Evolutionary conservation across 495 filamentous ascomycete genomes (phyloP).

Genomic region (Staphylotrichum longicolle): DNA sequence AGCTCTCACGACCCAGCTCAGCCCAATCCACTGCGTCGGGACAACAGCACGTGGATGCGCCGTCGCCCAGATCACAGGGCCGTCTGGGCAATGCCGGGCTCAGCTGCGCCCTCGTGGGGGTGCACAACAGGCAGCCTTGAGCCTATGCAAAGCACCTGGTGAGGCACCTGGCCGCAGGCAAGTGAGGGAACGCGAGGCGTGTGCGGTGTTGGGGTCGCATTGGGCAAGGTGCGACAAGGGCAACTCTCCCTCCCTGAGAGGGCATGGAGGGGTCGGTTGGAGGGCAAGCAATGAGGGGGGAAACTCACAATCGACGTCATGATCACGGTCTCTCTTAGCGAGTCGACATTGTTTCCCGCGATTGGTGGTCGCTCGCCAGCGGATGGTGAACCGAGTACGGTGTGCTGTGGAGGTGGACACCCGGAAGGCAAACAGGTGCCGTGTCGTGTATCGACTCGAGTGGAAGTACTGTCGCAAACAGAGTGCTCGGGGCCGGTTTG

Average conservation of each 20-base stretch:
- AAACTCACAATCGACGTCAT: conserved; percentile 51
- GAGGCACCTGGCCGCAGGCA: not conserved
- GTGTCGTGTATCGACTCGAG: not conserved
- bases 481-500: not conserved
- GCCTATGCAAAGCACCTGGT: not conserved
- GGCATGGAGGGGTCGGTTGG: not conserved
- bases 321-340: conserved; percentile 25
- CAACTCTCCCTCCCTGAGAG: not conserved
- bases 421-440: not conserved
- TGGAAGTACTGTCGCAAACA: conserved; percentile 5
- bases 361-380: not conserved
- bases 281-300: conserved; percentile 4
- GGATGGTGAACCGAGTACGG: not conserved
- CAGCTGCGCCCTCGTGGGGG: conserved; percentile 16
- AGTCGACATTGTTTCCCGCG: conserved; percentile 8
- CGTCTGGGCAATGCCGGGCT: conserved; percentile 13
- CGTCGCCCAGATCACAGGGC: conserved; percentile 13
- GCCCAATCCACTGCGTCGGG: conserved; percentile 20
- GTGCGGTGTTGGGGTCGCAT: conserved; percentile 20
- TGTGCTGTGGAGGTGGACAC: too few species aligned
- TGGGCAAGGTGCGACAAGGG: conserved; percentile 12
- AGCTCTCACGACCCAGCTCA: not conserved
- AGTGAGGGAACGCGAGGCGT: conserved; percentile 23
- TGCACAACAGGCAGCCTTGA: conserved; percentile 13
- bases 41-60: conserved; percentile 22